phyloP scores from a whole-genome alignment of 1,284 basidiomycete species.

The Leccinum subspadiceum region DNA sequence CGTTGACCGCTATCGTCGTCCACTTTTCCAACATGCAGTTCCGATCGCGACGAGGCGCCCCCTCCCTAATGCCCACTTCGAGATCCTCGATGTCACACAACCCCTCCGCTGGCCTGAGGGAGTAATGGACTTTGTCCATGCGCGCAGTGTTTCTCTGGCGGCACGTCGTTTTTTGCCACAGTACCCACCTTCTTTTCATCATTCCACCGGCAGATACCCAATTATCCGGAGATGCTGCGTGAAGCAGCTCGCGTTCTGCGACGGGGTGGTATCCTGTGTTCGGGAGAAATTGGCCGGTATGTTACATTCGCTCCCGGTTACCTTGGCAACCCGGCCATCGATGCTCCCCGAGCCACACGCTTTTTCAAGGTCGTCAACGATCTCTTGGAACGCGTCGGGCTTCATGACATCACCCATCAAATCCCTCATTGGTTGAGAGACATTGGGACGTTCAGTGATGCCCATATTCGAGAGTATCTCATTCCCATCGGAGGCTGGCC shows the following conservation, averaged over 20 bases:
- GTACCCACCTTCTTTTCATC: conserved; percentile 14
- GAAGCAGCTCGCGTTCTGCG: conserved; percentile 61
- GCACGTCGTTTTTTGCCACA: conserved; percentile 38
- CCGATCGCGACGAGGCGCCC: conserved; percentile 66
- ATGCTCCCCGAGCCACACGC: conserved; percentile 39
- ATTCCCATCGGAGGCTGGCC: conserved; percentile 55
- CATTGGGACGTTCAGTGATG: conserved; percentile 40
- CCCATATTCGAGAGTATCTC: conserved; percentile 32
- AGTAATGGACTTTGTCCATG: conserved; percentile 63
- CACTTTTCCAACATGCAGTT: conserved; percentile 39
- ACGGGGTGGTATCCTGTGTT: conserved; percentile 62
- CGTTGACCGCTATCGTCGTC: conserved; percentile 3
- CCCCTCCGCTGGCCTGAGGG: conserved; percentile 46
- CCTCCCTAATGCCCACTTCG: conserved; percentile 56
- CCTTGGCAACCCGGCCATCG: conserved; percentile 32
- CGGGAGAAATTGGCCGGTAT: conserved; percentile 54
- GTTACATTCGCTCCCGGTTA: conserved; percentile 41
- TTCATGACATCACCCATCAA: conserved; percentile 35
- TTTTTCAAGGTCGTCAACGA: conserved; percentile 46
- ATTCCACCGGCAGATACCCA: conserved; percentile 40
- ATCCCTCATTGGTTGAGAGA: conserved; percentile 38
- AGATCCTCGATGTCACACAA: conserved; percentile 58
- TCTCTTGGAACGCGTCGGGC: conserved; percentile 35
- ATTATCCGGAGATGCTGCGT: conserved; percentile 49
- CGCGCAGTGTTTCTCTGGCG: conserved; percentile 54